Evolutionary conservation across 2,329 filamentous ascomycete genomes (phyloP), one percentile per base, ranked within the genome.

Genomic region (Ophiocordyceps robertsii): DNA sequence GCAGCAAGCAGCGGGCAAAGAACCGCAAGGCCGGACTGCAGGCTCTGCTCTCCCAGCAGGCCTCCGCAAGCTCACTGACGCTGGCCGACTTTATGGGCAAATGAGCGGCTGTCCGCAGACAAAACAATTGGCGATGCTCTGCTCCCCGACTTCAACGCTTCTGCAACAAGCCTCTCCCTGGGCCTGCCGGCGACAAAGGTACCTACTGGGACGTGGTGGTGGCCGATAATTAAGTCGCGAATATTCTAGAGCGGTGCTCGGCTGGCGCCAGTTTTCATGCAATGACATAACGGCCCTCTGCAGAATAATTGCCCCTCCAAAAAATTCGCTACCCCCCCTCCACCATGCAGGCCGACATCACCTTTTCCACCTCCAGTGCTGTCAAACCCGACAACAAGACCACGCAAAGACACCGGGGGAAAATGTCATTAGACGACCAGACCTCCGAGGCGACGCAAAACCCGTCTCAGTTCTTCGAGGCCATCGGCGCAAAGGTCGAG

Each of bases 1-100:
- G 62, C 59, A 80, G 74, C 61, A 80, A 77, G 60, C 81, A 80
- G 61, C 68, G 77, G 40, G 74, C 78, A 29, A 82, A 78, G 61
- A 73, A 65, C 46, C 67, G 77, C 46, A 84, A 82, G 58, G 73
- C 75, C 30, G 77, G 76, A 1, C 63, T 84, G n/a, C 75, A 81
- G 55, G 77, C 78, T 40, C 56, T 84, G 35, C 63, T 84, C n/a
- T 68, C 62, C 5, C 56, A 69, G 39, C 65, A 66, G 41, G 66
- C 64, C 51, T 52, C 62, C 5, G 52, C 64, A 12, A 63, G 54
- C 35, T 45, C 64, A 52, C 56, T 78, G 29, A 75, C 69, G 46
- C 65, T 79, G n/a, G 63, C 70, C 29, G 70, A 75, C 54, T 77
- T 77, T 47, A 68, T 72, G 65, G 62, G 63, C 43, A 59, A 60